Evolutionary conservation across 2,329 filamentous ascomycete genomes (phyloP).

Genomic region (Colletotrichum filicis): DNA sequence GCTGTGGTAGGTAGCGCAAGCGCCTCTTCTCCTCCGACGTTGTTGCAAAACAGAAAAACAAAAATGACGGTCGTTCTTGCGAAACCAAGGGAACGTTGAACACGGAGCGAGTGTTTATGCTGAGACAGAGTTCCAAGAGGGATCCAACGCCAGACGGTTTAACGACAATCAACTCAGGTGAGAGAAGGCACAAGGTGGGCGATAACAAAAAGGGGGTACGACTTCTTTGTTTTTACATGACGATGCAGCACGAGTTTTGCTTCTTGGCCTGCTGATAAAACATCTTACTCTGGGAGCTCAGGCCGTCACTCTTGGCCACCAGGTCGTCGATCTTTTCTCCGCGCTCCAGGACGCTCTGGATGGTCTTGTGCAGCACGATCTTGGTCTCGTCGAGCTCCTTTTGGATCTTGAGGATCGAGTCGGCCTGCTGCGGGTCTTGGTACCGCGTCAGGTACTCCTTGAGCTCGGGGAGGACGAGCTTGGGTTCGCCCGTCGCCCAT

Average conservation of each 20-base stretch:
- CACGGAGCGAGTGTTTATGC: constrained; percentile 30
- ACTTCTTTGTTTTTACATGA: constrained; percentile 64
- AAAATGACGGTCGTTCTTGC: neutral
- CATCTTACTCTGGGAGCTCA: constrained; percentile 96
- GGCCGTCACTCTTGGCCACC: constrained; percentile 90
- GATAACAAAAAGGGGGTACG: neutral
- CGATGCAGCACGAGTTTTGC: constrained; percentile 79
- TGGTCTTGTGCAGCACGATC: constrained; percentile 96
- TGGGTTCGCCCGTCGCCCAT: constrained; percentile 67
- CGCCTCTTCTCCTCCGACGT: neutral
- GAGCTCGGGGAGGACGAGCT: constrained; percentile 76
- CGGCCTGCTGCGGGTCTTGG: constrained; percentile 88
- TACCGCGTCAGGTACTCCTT: constrained; percentile 80
- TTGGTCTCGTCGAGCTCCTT: constrained; percentile 98
- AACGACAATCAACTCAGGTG: constrained; percentile 18
- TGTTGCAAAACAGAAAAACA: neutral
- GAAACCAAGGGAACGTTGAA: constrained; percentile 20
- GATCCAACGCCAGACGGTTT: constrained; percentile 42
- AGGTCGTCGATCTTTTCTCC: constrained; percentile 97
- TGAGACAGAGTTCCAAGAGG: constrained; percentile 28
- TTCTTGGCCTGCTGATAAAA: constrained; percentile 91
- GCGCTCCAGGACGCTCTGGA: constrained; percentile 86
- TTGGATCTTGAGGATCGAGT: constrained; percentile 95
- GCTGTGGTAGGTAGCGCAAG: too few species aligned
- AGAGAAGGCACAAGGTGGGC: neutral